phyloP scores from a whole-genome alignment of 805 yeast genomes.

The Cyberlindnera japonica region DNA sequence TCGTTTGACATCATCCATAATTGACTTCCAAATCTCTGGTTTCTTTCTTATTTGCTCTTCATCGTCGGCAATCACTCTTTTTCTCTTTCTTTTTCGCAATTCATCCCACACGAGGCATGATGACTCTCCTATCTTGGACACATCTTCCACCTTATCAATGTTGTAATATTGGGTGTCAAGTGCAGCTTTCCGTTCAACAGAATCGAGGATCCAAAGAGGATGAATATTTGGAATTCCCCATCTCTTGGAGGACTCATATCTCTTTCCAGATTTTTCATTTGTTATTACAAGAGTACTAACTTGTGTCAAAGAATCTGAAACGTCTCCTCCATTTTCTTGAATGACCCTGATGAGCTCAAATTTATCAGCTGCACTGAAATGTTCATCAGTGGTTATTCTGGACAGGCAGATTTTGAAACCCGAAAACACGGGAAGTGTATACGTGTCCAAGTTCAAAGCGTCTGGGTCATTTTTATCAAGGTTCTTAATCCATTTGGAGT shows the following conservation, averaged over 20 bases:
- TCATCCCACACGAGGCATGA: constrained; percentile 30
- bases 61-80: constrained; percentile 11
- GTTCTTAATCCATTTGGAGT: constrained; percentile 52
- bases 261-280: constrained; percentile 46
- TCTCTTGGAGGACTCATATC: constrained; percentile 44
- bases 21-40: constrained; percentile 41
- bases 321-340: constrained; percentile 44
- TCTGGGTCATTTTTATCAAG: constrained; percentile 32
- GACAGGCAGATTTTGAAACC: constrained; percentile 38
- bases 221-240: constrained; percentile 40
- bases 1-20: constrained; percentile 23
- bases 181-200: constrained; percentile 36
- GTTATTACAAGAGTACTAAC: constrained; percentile 44
- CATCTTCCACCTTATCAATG: constrained; percentile 21
- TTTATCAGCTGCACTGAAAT: constrained; percentile 26
- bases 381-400: constrained; percentile 28
- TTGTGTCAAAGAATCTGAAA: constrained; percentile 47
- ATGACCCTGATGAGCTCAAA: constrained; percentile 35
- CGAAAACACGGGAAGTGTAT: constrained; percentile 41
- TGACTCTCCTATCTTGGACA: constrained; percentile 27
- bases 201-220: constrained; percentile 41
- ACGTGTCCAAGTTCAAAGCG: constrained; percentile 25
- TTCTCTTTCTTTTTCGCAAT: constrained; percentile 19
- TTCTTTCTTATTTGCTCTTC: constrained; percentile 22
- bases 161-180: constrained; percentile 31